Percentiles rank a stretch among this genome's conserved stretches.
Evolutionary conservation across 192 early-diverging fungal genomes (phyloP).

Genomic region (Backusella luteola): DNA sequence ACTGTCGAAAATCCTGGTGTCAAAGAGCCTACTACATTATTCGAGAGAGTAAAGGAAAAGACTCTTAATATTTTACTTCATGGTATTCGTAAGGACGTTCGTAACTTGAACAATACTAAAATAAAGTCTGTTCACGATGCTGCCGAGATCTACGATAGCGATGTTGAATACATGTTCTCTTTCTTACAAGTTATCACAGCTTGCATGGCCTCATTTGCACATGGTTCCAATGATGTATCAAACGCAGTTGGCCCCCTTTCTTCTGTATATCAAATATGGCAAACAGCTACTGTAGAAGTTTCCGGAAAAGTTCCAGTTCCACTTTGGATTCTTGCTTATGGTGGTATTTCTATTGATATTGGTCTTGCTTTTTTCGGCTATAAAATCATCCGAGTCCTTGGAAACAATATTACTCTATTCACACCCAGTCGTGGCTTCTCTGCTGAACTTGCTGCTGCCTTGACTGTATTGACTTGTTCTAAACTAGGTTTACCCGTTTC

Average conservation of each 20-base stretch:
- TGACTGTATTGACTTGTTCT: slow-evolving; percentile 80
- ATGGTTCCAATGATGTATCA: slow-evolving; percentile 85
- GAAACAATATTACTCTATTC: slow-evolving; percentile 83
- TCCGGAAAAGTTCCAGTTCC: slow-evolving; percentile 60
- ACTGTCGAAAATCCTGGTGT: slow-evolving; percentile 14
- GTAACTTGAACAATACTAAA: slow-evolving; percentile 46
- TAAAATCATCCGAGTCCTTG: slow-evolving; percentile 73
- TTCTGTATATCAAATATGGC: slow-evolving; percentile 73
- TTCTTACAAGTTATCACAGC: slow-evolving; percentile 81
- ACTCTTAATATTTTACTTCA: slow-evolving; percentile 23
- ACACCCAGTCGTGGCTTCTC: slow-evolving; percentile 79
- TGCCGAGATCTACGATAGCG: slow-evolving; percentile 66
- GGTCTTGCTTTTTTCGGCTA: slow-evolving; percentile 77
- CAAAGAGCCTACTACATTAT: not conserved
- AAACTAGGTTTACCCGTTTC: slow-evolving; percentile 79
- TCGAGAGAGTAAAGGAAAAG: slow-evolving; percentile 22
- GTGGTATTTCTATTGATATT: slow-evolving; percentile 73
- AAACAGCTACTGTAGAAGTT: slow-evolving; percentile 43
- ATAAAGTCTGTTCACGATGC: slow-evolving; percentile 55
- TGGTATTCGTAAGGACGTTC: slow-evolving; percentile 51
- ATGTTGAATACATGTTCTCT: slow-evolving; percentile 81
- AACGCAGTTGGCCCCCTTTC: slow-evolving; percentile 83
- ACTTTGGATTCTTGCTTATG: slow-evolving; percentile 73
- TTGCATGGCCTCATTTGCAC: slow-evolving; percentile 79
- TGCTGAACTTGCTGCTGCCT: slow-evolving; percentile 71